phyloP scores from a whole-genome alignment of 352 stramenopile genomes.

The Globisporangium nodosum region DNA sequence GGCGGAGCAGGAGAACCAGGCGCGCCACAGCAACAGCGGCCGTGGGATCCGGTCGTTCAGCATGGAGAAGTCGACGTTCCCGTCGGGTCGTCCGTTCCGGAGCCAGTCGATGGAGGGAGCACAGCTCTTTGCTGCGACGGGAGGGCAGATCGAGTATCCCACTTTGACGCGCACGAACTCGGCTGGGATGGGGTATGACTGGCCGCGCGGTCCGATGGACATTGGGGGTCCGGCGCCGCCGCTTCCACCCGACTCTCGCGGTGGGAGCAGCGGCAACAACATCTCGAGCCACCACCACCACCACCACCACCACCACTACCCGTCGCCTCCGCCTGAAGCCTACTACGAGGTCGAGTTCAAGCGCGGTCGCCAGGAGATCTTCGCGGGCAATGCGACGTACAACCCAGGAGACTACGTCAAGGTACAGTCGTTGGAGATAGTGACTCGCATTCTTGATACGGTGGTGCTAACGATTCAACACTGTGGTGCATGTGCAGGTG shows the following conservation, averaged over 20 bases:
- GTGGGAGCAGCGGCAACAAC: constrained; percentile 1
- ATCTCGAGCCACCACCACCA: constrained; percentile 2
- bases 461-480: neutral
- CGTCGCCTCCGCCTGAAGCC: constrained; percentile 58
- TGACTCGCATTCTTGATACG: no score
- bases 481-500: constrained; percentile 53
- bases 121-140: constrained; percentile 45
- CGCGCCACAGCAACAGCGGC: constrained; percentile 31
- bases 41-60: constrained; percentile 70
- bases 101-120: constrained; percentile 74
- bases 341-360: constrained; percentile 97
- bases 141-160: constrained; percentile 42
- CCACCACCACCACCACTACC: constrained; percentile 26
- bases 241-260: constrained; percentile 50
- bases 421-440: constrained; percentile 18
- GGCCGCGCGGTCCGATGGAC: constrained; percentile 39
- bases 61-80: constrained; percentile 60
- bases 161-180: constrained; percentile 54
- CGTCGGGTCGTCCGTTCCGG: constrained; percentile 45
- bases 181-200: constrained; percentile 60
- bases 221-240: constrained; percentile 36
- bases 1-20: constrained; percentile 46
- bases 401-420: constrained; percentile 94
- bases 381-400: constrained; percentile 80
- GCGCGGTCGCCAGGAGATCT: constrained; percentile 87